Percentiles rank a stretch among this genome's conserved stretches.
Conservation (phyloP, 768 basidiomycete genomes). For the Myochromella boudieri region DNA sequence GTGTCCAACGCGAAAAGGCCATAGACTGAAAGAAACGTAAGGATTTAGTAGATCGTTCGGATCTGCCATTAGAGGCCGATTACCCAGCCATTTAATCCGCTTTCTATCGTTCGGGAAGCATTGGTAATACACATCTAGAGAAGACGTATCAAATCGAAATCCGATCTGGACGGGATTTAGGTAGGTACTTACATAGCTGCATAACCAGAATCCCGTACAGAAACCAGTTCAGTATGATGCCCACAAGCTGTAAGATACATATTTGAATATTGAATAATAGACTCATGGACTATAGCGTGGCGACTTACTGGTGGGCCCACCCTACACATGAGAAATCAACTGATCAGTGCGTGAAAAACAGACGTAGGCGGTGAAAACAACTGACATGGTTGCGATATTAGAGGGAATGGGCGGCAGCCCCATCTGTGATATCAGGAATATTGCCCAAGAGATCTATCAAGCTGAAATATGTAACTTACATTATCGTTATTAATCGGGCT, state of each 20-base stretch:
- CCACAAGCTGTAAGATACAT: conserved; percentile 4
- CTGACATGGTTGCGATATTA: conserved; percentile 1
- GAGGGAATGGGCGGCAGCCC: too few relatives aligned
- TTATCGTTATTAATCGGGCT: too few relatives aligned
- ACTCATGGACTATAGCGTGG: neutral
- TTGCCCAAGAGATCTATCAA: too few relatives aligned
- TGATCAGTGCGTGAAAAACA: neutral
- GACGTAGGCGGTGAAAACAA: neutral
- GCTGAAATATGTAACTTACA: too few relatives aligned
- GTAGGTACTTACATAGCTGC: conserved; percentile 5
- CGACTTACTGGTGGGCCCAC: neutral
- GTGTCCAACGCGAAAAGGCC: conserved; percentile 1
- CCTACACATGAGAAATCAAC: neutral
- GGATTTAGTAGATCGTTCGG: too few relatives aligned
- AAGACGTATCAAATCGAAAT: neutral
- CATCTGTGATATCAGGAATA: too few relatives aligned
- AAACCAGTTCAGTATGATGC: conserved; percentile 14
- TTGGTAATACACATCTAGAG: conserved; percentile 2
- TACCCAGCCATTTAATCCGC: conserved; percentile 1
- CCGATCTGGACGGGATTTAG: too few relatives aligned
- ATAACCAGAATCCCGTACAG: conserved; percentile 11
- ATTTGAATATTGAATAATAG: too few relatives aligned
- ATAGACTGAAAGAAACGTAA: neutral
- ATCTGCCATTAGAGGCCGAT: neutral
- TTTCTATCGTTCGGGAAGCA: conserved; percentile 1